Conservation (phyloP, 805 yeast genomes). For the Zygoascus ofunaensis region DNA sequence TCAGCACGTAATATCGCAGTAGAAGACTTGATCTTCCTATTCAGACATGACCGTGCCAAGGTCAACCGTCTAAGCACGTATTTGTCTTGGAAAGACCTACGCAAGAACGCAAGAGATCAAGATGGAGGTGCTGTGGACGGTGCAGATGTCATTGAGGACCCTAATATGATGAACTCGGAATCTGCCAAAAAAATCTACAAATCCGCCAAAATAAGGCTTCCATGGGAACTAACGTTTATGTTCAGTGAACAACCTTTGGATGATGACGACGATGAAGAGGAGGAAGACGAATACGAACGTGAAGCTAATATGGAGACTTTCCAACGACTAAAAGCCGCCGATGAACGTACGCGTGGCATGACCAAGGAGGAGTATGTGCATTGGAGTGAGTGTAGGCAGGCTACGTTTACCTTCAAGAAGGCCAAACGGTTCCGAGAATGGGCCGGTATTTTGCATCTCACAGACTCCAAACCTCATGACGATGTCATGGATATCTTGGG, state of each 20-base stretch:
- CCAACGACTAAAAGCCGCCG: slow-evolving; percentile 83
- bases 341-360: slow-evolving; percentile 87
- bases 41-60: slow-evolving; percentile 88
- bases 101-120: slow-evolving; percentile 68
- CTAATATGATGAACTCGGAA: slow-evolving; percentile 30
- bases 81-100: slow-evolving; percentile 92
- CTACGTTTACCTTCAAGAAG: slow-evolving; percentile 89
- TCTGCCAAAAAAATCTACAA: slow-evolving; percentile 43
- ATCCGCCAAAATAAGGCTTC: slow-evolving; percentile 72
- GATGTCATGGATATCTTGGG: slow-evolving; percentile 95
- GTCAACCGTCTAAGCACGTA: slow-evolving; percentile 87
- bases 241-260: slow-evolving; percentile 82
- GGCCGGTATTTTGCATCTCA: slow-evolving; percentile 78
- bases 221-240: slow-evolving; percentile 95
- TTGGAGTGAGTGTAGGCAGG: slow-evolving; percentile 98
- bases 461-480: slow-evolving; percentile 88
- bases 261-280: slow-evolving; percentile 50
- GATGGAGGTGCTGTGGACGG: slow-evolving; percentile 54
- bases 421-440: slow-evolving; percentile 93
- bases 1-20: slow-evolving; percentile 81
- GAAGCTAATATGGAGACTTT: slow-evolving; percentile 85
- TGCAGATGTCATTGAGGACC: slow-evolving; percentile 43
- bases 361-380: slow-evolving; percentile 96
- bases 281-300: slow-evolving; percentile 77
- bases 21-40: slow-evolving; percentile 87